Percentiles rank a stretch among this genome's conserved stretches.
phyloP scores from a whole-genome alignment of 768 basidiomycete species.

The Kwoniella newhampshirensis region DNA sequence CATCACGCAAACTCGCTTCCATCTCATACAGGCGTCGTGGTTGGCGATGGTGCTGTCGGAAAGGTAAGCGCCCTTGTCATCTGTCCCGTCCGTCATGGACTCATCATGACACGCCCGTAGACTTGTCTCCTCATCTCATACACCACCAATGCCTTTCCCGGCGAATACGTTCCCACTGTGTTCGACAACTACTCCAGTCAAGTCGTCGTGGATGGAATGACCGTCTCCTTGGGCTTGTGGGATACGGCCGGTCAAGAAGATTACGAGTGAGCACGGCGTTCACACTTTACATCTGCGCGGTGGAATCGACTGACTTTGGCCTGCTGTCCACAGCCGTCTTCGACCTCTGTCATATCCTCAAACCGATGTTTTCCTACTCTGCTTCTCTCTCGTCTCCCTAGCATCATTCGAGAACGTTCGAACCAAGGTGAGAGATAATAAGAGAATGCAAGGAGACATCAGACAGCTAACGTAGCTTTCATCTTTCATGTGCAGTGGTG shows the following conservation, averaged over 20 bases:
- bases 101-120: constrained; percentile 55
- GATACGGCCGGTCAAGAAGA: constrained; percentile 54
- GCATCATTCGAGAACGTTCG: constrained; percentile 85
- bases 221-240: constrained; percentile 81
- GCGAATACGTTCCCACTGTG: constrained; percentile 61
- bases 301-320: neutral
- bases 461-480: constrained; percentile 8
- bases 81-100: constrained; percentile 13
- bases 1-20: constrained; percentile 2
- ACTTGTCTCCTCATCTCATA: constrained; percentile 99
- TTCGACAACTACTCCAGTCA: constrained; percentile 96
- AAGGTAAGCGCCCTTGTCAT: constrained; percentile 63
- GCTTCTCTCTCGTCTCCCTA: constrained; percentile 91
- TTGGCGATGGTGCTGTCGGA: constrained; percentile 97
- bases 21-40: constrained; percentile 76
- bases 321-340: constrained; percentile 36
- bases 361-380: constrained; percentile 96
- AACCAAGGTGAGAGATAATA: constrained; percentile 57
- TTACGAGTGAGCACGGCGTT: constrained; percentile 41
- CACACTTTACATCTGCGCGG: neutral
- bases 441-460: neutral
- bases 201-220: constrained; percentile 98
- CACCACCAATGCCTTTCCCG: constrained; percentile 94
- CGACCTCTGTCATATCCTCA: constrained; percentile 90
- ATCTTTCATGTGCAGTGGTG: constrained; percentile 30